A percentile compares a stretch with the other conserved stretches of the same genome.
Conservation (phyloP, 129 eudicot species). For the Chrysanthemum makinoi region DNA sequence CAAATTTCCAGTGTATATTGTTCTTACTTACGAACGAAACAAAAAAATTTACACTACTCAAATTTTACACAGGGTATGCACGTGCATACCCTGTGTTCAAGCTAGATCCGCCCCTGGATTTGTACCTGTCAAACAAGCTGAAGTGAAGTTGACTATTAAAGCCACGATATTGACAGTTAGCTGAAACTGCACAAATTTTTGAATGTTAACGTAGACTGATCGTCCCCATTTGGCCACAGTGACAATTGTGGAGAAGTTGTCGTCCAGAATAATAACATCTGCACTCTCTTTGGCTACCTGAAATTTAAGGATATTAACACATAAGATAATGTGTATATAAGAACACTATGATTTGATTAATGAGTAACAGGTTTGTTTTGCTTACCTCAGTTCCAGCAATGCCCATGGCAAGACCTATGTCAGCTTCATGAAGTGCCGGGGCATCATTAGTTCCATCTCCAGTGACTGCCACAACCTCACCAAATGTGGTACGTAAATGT, state of each 20-base stretch:
- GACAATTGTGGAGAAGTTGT: slow-evolving; percentile 91
- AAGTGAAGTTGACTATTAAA: slow-evolving; percentile 75
- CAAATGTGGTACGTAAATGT: slow-evolving; percentile 82
- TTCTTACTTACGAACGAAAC: no score
- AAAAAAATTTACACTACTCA: no score
- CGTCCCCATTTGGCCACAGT: slow-evolving; percentile 98
- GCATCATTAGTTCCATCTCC: slow-evolving; percentile 98
- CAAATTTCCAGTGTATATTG: no score
- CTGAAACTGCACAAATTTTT: slow-evolving; percentile 91
- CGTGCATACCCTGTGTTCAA: no score
- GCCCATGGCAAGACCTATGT: slow-evolving; percentile 98
- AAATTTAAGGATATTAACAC: not conserved
- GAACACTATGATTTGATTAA: slow-evolving; percentile 2
- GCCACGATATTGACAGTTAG: slow-evolving; percentile 90
- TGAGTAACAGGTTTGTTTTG: not conserved
- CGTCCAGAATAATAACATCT: slow-evolving; percentile 91
- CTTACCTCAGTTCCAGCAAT: slow-evolving; percentile 96
- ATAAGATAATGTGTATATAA: not conserved
- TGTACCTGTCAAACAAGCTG: slow-evolving; percentile 83
- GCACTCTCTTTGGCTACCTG: slow-evolving; percentile 99
- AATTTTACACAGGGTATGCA: no score
- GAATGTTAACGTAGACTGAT: slow-evolving; percentile 83
- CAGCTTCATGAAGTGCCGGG: slow-evolving; percentile 99
- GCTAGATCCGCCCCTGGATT: no score
- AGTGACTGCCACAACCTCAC: slow-evolving; percentile 91